Conservation (phyloP, 805 yeast genomes). For the Torulaspora indica region DNA sequence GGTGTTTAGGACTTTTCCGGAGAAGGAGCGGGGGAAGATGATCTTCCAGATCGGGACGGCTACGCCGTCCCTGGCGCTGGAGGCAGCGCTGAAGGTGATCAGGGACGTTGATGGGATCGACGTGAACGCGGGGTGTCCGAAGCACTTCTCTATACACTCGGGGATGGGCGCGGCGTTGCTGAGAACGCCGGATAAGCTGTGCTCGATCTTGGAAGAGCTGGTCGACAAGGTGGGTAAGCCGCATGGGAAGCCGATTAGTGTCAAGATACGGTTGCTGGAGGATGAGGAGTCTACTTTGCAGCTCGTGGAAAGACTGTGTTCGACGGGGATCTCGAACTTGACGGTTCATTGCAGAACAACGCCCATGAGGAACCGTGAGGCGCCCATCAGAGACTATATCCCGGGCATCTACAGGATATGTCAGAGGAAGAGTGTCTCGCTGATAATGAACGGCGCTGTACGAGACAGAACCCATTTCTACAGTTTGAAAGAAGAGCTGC, state of each 20-base stretch:
- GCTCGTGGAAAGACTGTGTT: conserved; percentile 52
- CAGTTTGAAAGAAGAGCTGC: conserved; percentile 48
- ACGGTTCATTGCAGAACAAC: conserved; percentile 91
- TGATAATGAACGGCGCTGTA: conserved; percentile 80
- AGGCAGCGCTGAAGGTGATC: conserved; percentile 79
- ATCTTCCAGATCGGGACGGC: conserved; percentile 92
- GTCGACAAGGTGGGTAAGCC: conserved; percentile 82
- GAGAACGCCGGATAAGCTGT: conserved; percentile 72
- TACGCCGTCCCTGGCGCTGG: conserved; percentile 75
- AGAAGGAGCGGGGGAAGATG: conserved; percentile 56
- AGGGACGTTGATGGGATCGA: conserved; percentile 89
- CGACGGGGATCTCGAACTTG: conserved; percentile 79
- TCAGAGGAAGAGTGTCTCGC: conserved; percentile 55
- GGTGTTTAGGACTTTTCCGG: conserved; percentile 69
- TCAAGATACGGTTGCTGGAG: conserved; percentile 78
- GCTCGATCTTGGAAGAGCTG: conserved; percentile 58
- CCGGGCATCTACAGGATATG: conserved; percentile 59
- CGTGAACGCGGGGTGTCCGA: conserved; percentile 95
- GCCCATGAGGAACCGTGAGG: conserved; percentile 81
- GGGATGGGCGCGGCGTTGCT: conserved; percentile 98
- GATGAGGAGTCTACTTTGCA: conserved; percentile 54
- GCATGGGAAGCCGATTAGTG: conserved; percentile 73
- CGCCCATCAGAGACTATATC: conserved; percentile 69
- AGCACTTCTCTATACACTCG: conserved; percentile 86
- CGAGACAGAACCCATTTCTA: conserved; percentile 49